These are phyloP conservation scores for Malus orientalis DNA, from an alignment of 306 rosid species.

Conservation along the genomic window DNA sequence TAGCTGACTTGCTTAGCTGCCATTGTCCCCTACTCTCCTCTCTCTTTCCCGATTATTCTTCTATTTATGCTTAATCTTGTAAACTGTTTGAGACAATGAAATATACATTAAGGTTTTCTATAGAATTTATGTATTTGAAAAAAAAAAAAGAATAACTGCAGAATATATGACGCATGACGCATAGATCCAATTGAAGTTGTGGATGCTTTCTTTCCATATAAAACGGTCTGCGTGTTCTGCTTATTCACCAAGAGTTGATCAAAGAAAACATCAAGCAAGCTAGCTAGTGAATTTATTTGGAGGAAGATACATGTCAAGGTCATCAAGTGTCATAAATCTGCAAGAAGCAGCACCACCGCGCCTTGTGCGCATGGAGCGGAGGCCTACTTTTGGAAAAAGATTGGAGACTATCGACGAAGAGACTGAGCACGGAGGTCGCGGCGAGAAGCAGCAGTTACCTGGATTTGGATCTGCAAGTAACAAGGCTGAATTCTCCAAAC, in stretches of 20 bases:
- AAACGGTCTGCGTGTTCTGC: not conserved
- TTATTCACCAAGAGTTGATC: not conserved
- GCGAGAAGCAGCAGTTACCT: not conserved
- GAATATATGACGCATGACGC: not conserved
- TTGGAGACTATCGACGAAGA: conserved; percentile 11
- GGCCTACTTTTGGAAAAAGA: conserved; percentile 3
- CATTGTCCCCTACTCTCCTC: too few relatives aligned
- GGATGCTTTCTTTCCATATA: not conserved
- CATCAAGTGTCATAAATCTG: not conserved
- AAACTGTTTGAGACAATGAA: too few relatives aligned
- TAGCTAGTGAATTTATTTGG: not conserved
- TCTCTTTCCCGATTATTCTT: too few relatives aligned
- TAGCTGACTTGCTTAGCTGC: too few relatives aligned
- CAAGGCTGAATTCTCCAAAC: not conserved
- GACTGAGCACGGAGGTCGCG: not conserved
- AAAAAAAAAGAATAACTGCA: too few relatives aligned
- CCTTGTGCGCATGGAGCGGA: not conserved
- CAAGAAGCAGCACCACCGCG: conserved; percentile 4
- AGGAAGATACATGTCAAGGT: not conserved
- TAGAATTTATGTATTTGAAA: too few relatives aligned
- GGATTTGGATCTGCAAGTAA: not conserved
- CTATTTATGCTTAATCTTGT: too few relatives aligned
- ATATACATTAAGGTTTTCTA: too few relatives aligned
- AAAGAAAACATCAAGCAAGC: not conserved
- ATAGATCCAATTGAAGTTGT: not conserved